Evolutionary conservation across 176 grass and related monocot genomes (phyloP).

Genomic region (Poa pratensis): DNA sequence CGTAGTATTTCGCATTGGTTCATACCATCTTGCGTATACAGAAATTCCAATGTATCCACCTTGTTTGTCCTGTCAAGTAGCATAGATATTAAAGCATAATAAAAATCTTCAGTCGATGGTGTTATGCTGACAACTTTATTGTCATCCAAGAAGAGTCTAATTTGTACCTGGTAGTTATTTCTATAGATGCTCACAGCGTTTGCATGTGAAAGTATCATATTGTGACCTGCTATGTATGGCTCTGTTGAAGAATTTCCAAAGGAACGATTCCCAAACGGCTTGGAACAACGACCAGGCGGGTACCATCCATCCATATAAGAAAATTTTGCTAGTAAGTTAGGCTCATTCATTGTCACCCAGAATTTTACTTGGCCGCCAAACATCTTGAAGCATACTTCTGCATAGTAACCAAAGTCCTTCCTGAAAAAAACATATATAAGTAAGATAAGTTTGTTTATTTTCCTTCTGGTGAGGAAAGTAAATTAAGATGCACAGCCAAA

Average conservation of each 20-base stretch:
- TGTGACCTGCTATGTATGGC: conserved; percentile 74
- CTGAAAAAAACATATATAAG: conserved; percentile 37
- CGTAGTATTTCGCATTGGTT: conserved; percentile 44
- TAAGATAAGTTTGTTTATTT: not conserved
- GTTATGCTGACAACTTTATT: not conserved
- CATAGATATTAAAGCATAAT: not conserved
- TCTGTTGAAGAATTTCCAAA: conserved; percentile 68
- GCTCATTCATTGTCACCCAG: conserved; percentile 65
- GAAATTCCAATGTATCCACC: conserved; percentile 56
- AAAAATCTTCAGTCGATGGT: not conserved
- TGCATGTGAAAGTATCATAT: conserved; percentile 77
- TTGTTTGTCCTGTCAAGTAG: conserved; percentile 43
- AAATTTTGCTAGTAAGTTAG: conserved; percentile 41
- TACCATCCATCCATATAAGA: conserved; percentile 46
- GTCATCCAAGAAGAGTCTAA: not conserved
- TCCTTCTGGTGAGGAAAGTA: not conserved
- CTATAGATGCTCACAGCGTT: conserved; percentile 61
- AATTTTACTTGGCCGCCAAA: conserved; percentile 74
- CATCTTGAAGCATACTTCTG: conserved; percentile 62
- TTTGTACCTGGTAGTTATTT: conserved; percentile 43
- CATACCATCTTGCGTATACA: conserved; percentile 47
- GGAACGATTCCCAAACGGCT: conserved; percentile 57
- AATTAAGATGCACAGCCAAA: not conserved
- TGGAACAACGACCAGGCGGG: conserved; percentile 57
- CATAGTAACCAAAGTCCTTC: conserved; percentile 65